phyloP scores from a whole-genome alignment of 2,329 filamentous ascomycete genomes.

The Zalaria obscura region DNA sequence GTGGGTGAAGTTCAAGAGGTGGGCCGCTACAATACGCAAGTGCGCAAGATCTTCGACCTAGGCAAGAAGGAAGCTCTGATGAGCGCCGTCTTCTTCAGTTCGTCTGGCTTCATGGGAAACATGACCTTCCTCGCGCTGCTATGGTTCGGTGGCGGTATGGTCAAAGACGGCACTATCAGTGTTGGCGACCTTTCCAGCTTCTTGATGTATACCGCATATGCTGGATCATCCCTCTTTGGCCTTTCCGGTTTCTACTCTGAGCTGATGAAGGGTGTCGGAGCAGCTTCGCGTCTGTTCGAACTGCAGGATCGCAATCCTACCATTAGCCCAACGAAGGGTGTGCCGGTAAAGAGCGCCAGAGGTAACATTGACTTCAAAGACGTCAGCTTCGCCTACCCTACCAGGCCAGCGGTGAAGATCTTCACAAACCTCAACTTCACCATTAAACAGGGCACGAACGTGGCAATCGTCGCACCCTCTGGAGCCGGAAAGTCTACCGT shows the following conservation, averaged over 20 bases:
- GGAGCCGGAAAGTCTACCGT: conserved; percentile 96
- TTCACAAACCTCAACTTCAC: conserved; percentile 82
- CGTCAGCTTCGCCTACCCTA: conserved; percentile 84
- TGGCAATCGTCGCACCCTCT: conserved; percentile 91
- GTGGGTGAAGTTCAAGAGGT: conserved; percentile 87
- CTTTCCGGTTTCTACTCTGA: conserved; percentile 95
- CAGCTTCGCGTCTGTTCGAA: conserved; percentile 90
- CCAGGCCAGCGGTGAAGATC: conserved; percentile 77
- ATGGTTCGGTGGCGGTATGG: conserved; percentile 80
- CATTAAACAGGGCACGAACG: conserved; percentile 85
- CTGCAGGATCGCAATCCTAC: conserved; percentile 79
- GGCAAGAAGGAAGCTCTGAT: conserved; percentile 78
- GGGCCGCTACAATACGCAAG: conserved; percentile 77
- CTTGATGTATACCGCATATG: conserved; percentile 93
- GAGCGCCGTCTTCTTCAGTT: conserved; percentile 77
- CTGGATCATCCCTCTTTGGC: conserved; percentile 77
- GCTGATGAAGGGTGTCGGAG: conserved; percentile 96
- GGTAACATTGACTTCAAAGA: conserved; percentile 80
- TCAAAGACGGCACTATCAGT: conserved; percentile 71
- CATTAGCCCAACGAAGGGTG: conserved; percentile 75
- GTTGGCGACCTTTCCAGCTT: conserved; percentile 92
- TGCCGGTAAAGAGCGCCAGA: conserved; percentile 66
- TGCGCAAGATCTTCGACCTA: conserved; percentile 80
- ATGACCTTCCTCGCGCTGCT: conserved; percentile 89
- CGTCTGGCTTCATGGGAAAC: conserved; percentile 83